Evolutionary conservation across 1,284 basidiomycete species (phyloP).

Genomic region (Naganishia albida): DNA sequence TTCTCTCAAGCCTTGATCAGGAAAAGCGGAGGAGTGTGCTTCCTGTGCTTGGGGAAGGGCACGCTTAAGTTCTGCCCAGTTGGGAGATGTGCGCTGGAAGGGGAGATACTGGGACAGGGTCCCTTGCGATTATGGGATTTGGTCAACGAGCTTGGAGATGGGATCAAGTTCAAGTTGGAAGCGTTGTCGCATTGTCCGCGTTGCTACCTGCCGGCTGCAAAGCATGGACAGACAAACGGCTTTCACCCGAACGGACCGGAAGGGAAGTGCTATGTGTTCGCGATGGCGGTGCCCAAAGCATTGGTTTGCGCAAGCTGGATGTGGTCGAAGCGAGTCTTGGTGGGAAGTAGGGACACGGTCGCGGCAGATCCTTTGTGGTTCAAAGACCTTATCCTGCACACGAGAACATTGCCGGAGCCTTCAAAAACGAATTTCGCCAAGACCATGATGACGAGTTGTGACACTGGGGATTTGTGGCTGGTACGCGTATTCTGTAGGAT

Average conservation of each 20-base stretch:
- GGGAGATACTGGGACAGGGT: neutral
- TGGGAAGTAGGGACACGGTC: neutral
- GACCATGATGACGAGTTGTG: neutral
- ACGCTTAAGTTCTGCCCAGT: neutral
- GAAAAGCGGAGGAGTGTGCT: neutral
- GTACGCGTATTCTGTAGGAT: neutral
- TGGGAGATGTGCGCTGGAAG: neutral
- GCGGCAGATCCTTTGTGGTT: conserved; percentile 1
- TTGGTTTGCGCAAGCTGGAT: neutral
- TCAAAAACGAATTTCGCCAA: neutral
- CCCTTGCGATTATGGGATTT: neutral
- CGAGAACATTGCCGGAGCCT: neutral
- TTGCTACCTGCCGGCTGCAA: neutral
- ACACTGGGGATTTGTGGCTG: conserved; percentile 3
- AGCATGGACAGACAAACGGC: neutral
- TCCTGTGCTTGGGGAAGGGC: neutral
- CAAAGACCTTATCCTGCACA: neutral
- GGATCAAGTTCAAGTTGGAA: neutral
- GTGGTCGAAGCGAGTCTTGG: neutral
- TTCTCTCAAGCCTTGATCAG: neutral
- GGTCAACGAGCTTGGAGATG: neutral
- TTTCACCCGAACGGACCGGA: neutral
- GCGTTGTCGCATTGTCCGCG: neutral
- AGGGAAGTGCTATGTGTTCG: neutral
- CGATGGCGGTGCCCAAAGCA: neutral